Conservation (phyloP, 2,329 filamentous ascomycete species). For the Microdochium bolleyi region DNA sequence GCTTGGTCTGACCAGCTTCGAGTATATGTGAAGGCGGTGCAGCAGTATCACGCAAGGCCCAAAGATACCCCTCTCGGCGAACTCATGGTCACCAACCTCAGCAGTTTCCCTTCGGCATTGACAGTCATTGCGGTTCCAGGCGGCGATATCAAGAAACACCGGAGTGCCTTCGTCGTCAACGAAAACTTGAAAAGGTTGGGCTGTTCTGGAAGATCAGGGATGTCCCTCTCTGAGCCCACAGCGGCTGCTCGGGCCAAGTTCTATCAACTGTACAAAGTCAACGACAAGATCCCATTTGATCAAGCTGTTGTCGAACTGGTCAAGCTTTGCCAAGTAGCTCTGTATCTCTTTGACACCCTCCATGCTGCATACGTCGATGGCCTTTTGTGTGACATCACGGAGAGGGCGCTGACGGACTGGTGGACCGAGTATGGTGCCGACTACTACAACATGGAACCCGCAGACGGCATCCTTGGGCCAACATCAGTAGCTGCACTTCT, state of each 20-base stretch:
- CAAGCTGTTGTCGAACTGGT: conserved; percentile 80
- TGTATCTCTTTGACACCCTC: conserved; percentile 81
- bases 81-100: conserved; percentile 90
- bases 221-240: conserved; percentile 72
- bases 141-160: conserved; percentile 73
- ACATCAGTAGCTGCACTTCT: conserved; percentile 84
- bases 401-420: conserved; percentile 86
- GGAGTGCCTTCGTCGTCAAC: conserved; percentile 84
- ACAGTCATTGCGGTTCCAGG: conserved; percentile 88
- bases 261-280: conserved; percentile 80
- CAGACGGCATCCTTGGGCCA: conserved; percentile 85
- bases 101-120: conserved; percentile 82
- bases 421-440: conserved; percentile 92
- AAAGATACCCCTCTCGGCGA: conserved; percentile 77
- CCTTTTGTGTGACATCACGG: conserved; percentile 85
- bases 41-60: conserved; percentile 75
- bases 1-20: conserved; percentile 73
- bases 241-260: conserved; percentile 86
- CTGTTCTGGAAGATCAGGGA: conserved; percentile 81
- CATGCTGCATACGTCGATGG: conserved; percentile 88
- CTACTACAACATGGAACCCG: conserved; percentile 85
- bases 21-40: conserved; percentile 79
- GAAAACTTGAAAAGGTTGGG: conserved; percentile 88
- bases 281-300: conserved; percentile 71
- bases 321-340: conserved; percentile 81